These are phyloP conservation scores for Mortierella sp. DNA, from an alignment of 371 early-diverging fungal species.

Conservation along the genomic window DNA sequence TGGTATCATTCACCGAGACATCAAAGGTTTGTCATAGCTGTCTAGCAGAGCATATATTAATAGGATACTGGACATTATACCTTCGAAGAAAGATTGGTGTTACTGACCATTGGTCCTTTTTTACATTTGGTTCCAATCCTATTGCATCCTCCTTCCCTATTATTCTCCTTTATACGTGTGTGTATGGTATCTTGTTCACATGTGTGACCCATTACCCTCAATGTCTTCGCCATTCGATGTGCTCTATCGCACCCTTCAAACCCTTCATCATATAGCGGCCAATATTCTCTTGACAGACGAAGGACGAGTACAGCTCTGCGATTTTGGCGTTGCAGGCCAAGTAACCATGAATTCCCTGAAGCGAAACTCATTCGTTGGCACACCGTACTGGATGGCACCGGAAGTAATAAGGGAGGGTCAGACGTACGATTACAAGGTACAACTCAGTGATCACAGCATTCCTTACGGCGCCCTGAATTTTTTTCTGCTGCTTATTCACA, in stretches of 20 bases:
- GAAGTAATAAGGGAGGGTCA: constrained; percentile 90
- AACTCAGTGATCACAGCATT: not conserved
- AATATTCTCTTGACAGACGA: constrained; percentile 93
- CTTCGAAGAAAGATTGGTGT: not conserved
- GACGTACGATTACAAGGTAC: constrained; percentile 78
- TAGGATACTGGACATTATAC: not conserved
- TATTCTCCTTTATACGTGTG: not conserved
- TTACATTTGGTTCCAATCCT: not conserved
- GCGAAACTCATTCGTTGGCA: constrained; percentile 91
- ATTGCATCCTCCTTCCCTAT: not conserved
- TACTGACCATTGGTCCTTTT: constrained; percentile 5
- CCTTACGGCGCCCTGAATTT: not conserved
- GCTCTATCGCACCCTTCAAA: constrained; percentile 2
- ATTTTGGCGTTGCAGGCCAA: constrained; percentile 90
- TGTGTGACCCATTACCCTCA: not conserved
- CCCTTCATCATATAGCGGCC: constrained; percentile 70
- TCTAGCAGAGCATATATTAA: not conserved
- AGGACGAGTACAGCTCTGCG: constrained; percentile 95
- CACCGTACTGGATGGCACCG: constrained; percentile 94
- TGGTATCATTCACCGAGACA: constrained; percentile 96
- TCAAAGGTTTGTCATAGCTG: constrained; percentile 81
- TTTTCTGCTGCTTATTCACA: not conserved
- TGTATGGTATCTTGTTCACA: no score
- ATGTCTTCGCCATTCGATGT: not conserved
- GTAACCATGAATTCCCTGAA: constrained; percentile 78